Evolutionary conservation across 1,139 yeast genomes (phyloP).

Genomic region (Candida sojae): DNA sequence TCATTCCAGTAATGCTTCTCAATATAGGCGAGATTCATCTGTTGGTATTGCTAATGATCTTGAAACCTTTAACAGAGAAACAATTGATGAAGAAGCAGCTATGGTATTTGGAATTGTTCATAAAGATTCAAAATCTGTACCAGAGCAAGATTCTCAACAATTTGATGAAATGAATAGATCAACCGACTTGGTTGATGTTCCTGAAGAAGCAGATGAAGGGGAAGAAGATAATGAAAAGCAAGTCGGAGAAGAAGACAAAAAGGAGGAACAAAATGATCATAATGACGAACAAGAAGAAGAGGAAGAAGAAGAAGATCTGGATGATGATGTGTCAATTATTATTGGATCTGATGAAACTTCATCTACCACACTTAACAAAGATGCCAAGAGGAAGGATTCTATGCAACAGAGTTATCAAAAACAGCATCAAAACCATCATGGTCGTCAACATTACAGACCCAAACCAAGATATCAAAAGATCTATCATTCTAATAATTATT

Average conservation of each 20-base stretch:
- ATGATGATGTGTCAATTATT: slow-evolving; percentile 46
- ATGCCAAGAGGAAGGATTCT: background rate
- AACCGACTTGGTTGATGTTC: slow-evolving; percentile 27
- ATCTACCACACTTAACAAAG: slow-evolving; percentile 19
- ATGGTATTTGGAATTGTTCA: slow-evolving; percentile 49
- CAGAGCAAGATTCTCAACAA: slow-evolving; percentile 10
- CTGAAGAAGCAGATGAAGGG: slow-evolving; percentile 13
- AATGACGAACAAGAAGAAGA: slow-evolving; percentile 22
- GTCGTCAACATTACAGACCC: background rate
- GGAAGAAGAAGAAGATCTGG: slow-evolving; percentile 36
- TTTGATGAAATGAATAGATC: slow-evolving; percentile 23
- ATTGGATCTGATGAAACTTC: slow-evolving; percentile 42
- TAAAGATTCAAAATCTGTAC: slow-evolving; percentile 15
- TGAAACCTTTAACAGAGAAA: slow-evolving; percentile 16
- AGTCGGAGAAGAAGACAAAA: slow-evolving; percentile 8
- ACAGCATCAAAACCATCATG: slow-evolving; percentile 16
- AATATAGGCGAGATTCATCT: background rate
- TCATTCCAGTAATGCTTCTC: background rate
- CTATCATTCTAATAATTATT: slow-evolving; percentile 17
- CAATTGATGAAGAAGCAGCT: slow-evolving; percentile 45
- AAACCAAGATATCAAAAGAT: slow-evolving; percentile 13
- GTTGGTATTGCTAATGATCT: slow-evolving; percentile 2
- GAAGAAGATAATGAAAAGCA: slow-evolving; percentile 8
- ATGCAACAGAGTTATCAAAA: slow-evolving; percentile 13
- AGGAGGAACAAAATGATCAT: slow-evolving; percentile 16